A percentile compares a stretch with the other conserved stretches of the same genome.
These are phyloP conservation scores for Macrophomina tecta DNA, from an alignment of 2,329 filamentous ascomycete species.

Conservation along the genomic window DNA sequence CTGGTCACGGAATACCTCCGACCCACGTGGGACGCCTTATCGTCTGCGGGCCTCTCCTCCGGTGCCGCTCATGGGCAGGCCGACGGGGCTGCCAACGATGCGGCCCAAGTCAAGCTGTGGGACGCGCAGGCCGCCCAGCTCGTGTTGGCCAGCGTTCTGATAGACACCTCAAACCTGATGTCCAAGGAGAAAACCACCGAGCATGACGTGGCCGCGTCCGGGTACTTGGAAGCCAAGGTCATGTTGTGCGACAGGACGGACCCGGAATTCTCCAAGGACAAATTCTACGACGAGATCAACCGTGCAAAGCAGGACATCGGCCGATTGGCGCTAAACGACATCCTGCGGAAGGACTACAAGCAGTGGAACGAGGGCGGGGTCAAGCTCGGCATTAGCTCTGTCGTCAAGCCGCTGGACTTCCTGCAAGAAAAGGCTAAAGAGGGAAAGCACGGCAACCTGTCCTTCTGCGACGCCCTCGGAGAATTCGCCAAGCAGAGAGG, in stretches of 20 bases:
- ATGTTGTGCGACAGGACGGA: constrained; percentile 37
- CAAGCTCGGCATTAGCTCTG: constrained; percentile 70
- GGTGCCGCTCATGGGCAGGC: constrained; percentile 49
- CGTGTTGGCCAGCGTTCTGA: constrained; percentile 72
- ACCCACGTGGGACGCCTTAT: constrained; percentile 61
- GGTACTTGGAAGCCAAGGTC: constrained; percentile 64
- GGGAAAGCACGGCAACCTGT: constrained; percentile 39
- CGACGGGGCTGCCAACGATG: constrained; percentile 44
- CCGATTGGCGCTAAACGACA: constrained; percentile 65
- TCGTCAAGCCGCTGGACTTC: constrained; percentile 68
- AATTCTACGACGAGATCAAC: constrained; percentile 66
- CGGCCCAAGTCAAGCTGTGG: constrained; percentile 46
- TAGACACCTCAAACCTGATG: constrained; percentile 73
- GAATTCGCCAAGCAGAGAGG: constrained; percentile 62
- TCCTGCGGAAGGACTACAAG: constrained; percentile 85
- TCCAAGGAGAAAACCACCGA: constrained; percentile 66
- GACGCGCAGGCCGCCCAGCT: constrained; percentile 70
- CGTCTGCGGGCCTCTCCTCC: constrained; percentile 50
- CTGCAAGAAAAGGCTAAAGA: constrained; percentile 61
- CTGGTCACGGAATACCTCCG: constrained; percentile 68
- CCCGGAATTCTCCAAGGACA: constrained; percentile 57
- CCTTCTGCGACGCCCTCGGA: constrained; percentile 57
- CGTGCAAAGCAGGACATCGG: constrained; percentile 72
- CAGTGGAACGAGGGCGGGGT: constrained; percentile 65
- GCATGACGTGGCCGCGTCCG: constrained; percentile 64